These are phyloP conservation scores for Penicillium arizonense DNA, from an alignment of 495 filamentous ascomycete species.

Conservation along the genomic window DNA sequence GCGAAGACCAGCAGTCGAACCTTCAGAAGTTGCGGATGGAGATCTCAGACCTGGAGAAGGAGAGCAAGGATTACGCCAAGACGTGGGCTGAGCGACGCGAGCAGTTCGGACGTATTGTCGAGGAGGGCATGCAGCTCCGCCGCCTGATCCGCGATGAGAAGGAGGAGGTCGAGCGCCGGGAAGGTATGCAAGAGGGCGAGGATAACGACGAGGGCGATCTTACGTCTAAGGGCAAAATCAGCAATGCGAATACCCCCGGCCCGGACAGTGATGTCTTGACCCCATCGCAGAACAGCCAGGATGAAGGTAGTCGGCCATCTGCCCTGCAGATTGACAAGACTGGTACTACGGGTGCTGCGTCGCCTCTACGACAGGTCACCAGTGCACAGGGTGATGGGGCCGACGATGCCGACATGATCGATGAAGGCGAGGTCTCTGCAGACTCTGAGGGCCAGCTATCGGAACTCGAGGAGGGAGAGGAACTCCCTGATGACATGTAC, in stretches of 20 bases:
- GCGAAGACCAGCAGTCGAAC: constrained; percentile 78
- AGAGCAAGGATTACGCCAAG: constrained; percentile 74
- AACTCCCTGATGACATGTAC: constrained; percentile 46
- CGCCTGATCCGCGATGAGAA: constrained; percentile 92
- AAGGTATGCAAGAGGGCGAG: constrained; percentile 77
- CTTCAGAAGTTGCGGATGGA: constrained; percentile 80
- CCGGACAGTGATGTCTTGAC: constrained; percentile 53
- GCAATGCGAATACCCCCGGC: constrained; percentile 64
- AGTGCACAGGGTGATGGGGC: constrained; percentile 29
- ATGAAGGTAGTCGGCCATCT: constrained; percentile 38
- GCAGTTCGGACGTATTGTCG: constrained; percentile 88
- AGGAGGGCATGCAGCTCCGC: constrained; percentile 82
- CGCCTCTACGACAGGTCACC: constrained; percentile 42
- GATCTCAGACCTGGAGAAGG: constrained; percentile 80
- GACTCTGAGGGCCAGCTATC: constrained; percentile 36
- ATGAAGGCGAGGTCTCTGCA: constrained; percentile 61
- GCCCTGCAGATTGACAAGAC: constrained; percentile 37
- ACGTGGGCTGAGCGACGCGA: constrained; percentile 85
- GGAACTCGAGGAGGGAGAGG: constrained; percentile 48
- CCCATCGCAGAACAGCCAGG: constrained; percentile 48
- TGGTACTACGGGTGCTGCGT: constrained; percentile 26
- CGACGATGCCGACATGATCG: constrained; percentile 55
- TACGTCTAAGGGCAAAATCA: constrained; percentile 46
- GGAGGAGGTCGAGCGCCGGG: constrained; percentile 72
- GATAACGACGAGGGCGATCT: constrained; percentile 71